Base-by-base conservation (phyloP, 78 protist genomes). In the Tieghemostelium lacteum region DNA sequence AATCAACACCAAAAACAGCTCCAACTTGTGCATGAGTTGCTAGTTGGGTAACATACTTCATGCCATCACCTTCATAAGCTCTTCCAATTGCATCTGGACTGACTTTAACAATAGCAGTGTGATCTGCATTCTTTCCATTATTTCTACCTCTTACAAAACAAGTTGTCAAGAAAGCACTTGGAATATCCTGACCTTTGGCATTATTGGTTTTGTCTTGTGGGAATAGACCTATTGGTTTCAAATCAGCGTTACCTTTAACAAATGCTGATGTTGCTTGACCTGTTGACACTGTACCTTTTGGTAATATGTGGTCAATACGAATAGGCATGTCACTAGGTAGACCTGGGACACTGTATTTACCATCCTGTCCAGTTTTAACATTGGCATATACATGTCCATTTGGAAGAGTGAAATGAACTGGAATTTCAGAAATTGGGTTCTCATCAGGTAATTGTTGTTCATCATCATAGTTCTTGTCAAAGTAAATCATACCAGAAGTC, bases 11-110 rank as follows among this genome's bases (percentile, higher is more conserved):
- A 63, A 50, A 40, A 58, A 77, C 87, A 19, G 75, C 24, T 52
- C 87, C 87, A 12, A 67, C 65, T 45, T 77, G 65, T 31, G 22
- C 45, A 50, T 77, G 87, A 36, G 74, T 65, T 4, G 87, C 87
- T 39, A 77, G 19, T 57, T 50, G 37, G 17, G 26, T 64, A 22
- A 66, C 52, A 28, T 22, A 77, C 0, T 16, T 24, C 1, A 0
- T n/a, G 1, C 52, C 87, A 16, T 16, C 19, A n/a, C 14, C 3
- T n/a, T 55, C 69, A 29, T 65, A 77, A 8, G 45, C 75, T 36
- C 65, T 63, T 34, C 87, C 87, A 45, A n/a, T 22, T 0, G 87
- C 87, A n/a, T 77, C 61, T 20, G 20, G 52, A 17, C 0, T 10
- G 36, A 77, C 20, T 19, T 28, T 40, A 54, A 65, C 75, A 0